These are phyloP conservation scores for Massariosphaeria phaeospora DNA, from an alignment of 495 filamentous ascomycete species.

Conservation along the genomic window DNA sequence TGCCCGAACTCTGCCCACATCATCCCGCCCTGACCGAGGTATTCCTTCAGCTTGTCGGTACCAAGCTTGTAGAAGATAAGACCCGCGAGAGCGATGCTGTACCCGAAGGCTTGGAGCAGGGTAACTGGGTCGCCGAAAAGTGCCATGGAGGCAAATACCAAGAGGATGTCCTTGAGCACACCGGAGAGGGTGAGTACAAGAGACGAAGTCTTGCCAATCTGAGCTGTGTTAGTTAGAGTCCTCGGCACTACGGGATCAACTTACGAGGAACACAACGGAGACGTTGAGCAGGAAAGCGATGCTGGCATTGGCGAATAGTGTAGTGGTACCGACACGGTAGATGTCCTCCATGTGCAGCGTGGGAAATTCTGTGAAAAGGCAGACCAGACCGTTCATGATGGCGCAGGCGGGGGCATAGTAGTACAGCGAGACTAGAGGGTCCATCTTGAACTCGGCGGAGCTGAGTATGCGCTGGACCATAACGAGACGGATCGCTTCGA, in stretches of 20 bases:
- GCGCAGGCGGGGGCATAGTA: slow-evolving; percentile 94
- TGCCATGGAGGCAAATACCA: slow-evolving; percentile 81
- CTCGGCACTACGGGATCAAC: slow-evolving; percentile 32
- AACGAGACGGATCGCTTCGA: slow-evolving; percentile 85
- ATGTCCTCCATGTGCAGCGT: slow-evolving; percentile 66
- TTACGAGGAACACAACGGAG: slow-evolving; percentile 89
- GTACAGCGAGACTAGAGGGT: slow-evolving; percentile 91
- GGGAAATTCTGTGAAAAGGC: slow-evolving; percentile 73
- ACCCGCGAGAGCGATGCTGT: slow-evolving; percentile 81
- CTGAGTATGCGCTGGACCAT: slow-evolving; percentile 87
- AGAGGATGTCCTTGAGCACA: slow-evolving; percentile 96
- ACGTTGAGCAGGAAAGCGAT: slow-evolving; percentile 87
- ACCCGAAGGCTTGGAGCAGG: slow-evolving; percentile 85
- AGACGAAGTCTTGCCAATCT: slow-evolving; percentile 97
- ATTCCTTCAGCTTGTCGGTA: slow-evolving; percentile 73
- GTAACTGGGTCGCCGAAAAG: slow-evolving; percentile 84
- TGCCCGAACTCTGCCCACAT: slow-evolving; percentile 83
- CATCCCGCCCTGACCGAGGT: slow-evolving; percentile 61
- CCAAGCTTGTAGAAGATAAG: slow-evolving; percentile 98
- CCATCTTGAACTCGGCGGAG: slow-evolving; percentile 94
- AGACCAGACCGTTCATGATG: slow-evolving; percentile 76
- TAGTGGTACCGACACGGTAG: slow-evolving; percentile 66
- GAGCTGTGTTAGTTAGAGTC: slow-evolving; percentile 19
- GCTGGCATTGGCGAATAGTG: slow-evolving; percentile 72
- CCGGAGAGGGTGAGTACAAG: slow-evolving; percentile 95